phyloP scores from a whole-genome alignment of 2,329 filamentous ascomycete genomes.

The Helotiales sp. region DNA sequence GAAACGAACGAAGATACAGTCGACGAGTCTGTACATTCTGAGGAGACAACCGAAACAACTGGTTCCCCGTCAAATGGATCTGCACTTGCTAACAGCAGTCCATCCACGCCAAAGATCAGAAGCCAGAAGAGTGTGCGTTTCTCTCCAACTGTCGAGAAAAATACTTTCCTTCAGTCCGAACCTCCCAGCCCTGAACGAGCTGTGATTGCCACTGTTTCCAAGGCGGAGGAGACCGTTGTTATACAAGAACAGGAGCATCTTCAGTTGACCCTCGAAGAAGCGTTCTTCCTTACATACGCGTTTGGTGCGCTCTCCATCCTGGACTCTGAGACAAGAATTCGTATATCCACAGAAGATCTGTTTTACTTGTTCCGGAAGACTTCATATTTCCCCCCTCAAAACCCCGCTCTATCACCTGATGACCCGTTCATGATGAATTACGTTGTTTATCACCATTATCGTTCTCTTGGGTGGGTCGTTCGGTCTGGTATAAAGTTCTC shows the following conservation, averaged over 20 bases:
- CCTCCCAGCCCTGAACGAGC: slow-evolving; percentile 32
- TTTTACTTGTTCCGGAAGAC: slow-evolving; percentile 67
- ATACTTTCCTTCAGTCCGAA: slow-evolving; percentile 57
- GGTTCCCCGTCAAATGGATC: slow-evolving; percentile 14
- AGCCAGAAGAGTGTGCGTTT: slow-evolving; percentile 68
- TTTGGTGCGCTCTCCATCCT: slow-evolving; percentile 71
- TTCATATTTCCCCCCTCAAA: slow-evolving; percentile 65
- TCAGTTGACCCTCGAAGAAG: slow-evolving; percentile 87
- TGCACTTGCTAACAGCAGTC: slow-evolving; percentile 13
- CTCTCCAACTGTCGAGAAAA: slow-evolving; percentile 65
- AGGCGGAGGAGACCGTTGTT: slow-evolving; percentile 28
- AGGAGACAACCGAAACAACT: slow-evolving; percentile 17
- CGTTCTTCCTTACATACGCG: slow-evolving; percentile 84
- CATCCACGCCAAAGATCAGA: slow-evolving; percentile 37
- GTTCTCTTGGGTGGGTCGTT: slow-evolving; percentile 92
- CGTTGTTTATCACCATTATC: slow-evolving; percentile 91
- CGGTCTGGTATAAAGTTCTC: slow-evolving; percentile 93
- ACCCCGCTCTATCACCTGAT: slow-evolving; percentile 61
- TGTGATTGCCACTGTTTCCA: slow-evolving; percentile 1
- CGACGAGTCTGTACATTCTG: slow-evolving; percentile 21
- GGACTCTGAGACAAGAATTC: slow-evolving; percentile 45
- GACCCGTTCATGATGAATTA: slow-evolving; percentile 87
- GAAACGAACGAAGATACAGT: slow-evolving; percentile 21
- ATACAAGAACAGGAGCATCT: slow-evolving; percentile 73
- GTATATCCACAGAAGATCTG: slow-evolving; percentile 56